phyloP scores from a whole-genome alignment of 2,329 filamentous ascomycete species.

The Capronia americana region DNA sequence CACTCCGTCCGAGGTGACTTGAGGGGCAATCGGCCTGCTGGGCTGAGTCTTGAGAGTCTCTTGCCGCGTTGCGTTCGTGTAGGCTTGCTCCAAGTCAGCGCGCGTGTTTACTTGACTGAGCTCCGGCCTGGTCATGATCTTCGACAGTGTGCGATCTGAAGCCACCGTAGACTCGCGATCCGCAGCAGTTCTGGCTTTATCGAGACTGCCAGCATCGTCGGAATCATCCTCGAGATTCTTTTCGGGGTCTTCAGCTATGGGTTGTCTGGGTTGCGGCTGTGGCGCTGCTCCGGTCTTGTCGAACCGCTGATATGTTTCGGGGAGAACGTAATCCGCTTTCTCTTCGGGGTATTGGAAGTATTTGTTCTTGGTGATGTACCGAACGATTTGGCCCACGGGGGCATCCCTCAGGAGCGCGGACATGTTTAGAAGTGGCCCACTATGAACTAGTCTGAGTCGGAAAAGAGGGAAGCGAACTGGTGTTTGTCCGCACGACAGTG shows the following conservation, averaged over 20 bases:
- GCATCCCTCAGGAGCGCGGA: constrained; percentile 49
- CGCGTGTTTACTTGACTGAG: constrained; percentile 30
- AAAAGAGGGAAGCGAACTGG: neutral
- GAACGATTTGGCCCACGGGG: constrained; percentile 55
- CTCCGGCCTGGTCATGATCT: constrained; percentile 34
- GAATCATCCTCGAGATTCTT: constrained; percentile 27
- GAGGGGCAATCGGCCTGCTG: constrained; percentile 32
- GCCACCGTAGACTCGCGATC: constrained; percentile 31
- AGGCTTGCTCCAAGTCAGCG: constrained; percentile 35
- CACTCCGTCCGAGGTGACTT: constrained; percentile 34
- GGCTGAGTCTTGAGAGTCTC: constrained; percentile 34
- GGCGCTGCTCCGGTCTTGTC: neutral
- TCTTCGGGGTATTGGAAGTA: constrained; percentile 56
- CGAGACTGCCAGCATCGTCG: constrained; percentile 23
- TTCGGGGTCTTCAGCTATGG: constrained; percentile 26
- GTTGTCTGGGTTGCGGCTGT: constrained; percentile 3
- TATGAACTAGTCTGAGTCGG: neutral
- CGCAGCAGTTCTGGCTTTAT: constrained; percentile 26
- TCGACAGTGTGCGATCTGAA: constrained; percentile 31
- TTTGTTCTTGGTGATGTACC: constrained; percentile 51
- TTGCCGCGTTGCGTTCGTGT: constrained; percentile 35
- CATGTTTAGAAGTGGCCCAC: constrained; percentile 14
- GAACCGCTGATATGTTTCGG: constrained; percentile 25
- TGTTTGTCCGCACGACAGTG: neutral
- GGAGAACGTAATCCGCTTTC: constrained; percentile 42